Evolutionary conservation across 352 stramenopile species (phyloP), one percentile per base, ranked within the genome.

Genomic region (Phytopythium aichiense): DNA sequence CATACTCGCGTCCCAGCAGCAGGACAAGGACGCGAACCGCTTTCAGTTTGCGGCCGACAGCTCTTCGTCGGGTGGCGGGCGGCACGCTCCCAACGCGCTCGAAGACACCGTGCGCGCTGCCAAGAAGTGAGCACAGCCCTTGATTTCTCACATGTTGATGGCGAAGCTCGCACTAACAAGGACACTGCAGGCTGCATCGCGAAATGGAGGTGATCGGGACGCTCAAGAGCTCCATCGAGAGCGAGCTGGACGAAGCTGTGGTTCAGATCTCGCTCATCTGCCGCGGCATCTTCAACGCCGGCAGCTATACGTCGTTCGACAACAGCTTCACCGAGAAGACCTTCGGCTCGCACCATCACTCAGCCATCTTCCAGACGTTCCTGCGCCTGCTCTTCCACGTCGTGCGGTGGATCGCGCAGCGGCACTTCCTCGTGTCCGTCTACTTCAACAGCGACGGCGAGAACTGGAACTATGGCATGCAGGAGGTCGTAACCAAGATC

Each of bases 171-270:
- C 31, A 48, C 33, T 46, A 2, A 40, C 9, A 43, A 46, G 65
- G 20, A 63, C 30, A 63, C 33, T 61, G 15, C 56, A 92, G 85
- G 35, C 66, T 92, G 16, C 83, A 88, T 28, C 78, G 83, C 25
- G 83, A 94, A 56, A 77, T 87, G 63, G 86, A 92, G 69, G 77
- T 86, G 4, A 83, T 90, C 56, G 81, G 84, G 2, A 84, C 79
- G 18, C 76, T 94, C 40, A 89, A 90, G 57, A 89, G 66, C 33
- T 87, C 78, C 1, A 77, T 89, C 7, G 75, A 89, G 49, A 68
- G 79, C 55, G 83, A 92, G 25, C 65, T 94, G 33, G 67, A 85
- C 60, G 73, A 76, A 25, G 74, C 91, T 2, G 66, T 92, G 28
- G 62, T 71, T 25, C 65, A 87, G 38, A 79, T 94, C 46, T 87